phyloP scores from a whole-genome alignment of 441 rosid genomes.

The Daphne laureola region DNA sequence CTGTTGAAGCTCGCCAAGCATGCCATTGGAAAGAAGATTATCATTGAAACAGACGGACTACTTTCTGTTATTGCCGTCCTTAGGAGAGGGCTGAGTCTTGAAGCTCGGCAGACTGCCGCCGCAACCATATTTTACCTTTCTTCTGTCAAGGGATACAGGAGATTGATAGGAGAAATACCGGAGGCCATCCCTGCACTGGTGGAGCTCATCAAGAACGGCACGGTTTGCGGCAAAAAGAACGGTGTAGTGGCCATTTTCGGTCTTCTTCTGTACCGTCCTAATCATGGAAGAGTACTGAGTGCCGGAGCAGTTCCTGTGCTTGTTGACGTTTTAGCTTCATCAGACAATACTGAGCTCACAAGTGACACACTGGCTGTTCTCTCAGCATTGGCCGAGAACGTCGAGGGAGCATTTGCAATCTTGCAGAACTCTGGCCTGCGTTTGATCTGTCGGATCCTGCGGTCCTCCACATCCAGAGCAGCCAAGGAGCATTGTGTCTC shows the following conservation, averaged over 20 bases:
- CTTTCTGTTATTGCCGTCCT: slow-evolving; percentile 39
- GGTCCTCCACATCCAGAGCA: slow-evolving; percentile 23
- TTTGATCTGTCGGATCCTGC: slow-evolving; percentile 23
- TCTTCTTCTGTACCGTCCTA: slow-evolving; percentile 33
- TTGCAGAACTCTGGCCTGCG: slow-evolving; percentile 34
- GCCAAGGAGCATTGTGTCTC: slow-evolving; percentile 55
- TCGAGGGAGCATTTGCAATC: slow-evolving; percentile 41
- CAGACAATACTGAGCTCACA: slow-evolving; percentile 36
- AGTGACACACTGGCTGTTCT: slow-evolving; percentile 58
- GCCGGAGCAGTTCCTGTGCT: slow-evolving; percentile 47
- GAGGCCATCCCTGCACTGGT: slow-evolving; percentile 47
- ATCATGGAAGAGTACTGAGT: slow-evolving; percentile 38
- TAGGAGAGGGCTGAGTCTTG: slow-evolving; percentile 39
- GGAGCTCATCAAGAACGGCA: slow-evolving; percentile 44
- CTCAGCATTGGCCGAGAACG: slow-evolving; percentile 38
- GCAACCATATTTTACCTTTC: slow-evolving; percentile 71
- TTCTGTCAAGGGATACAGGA: slow-evolving; percentile 43
- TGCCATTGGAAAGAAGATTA: slow-evolving; percentile 37
- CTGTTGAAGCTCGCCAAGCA: slow-evolving; percentile 65
- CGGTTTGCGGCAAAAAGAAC: slow-evolving; percentile 50
- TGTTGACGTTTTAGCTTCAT: slow-evolving; percentile 27
- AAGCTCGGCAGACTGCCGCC: slow-evolving; percentile 58
- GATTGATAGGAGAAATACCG: slow-evolving; percentile 48
- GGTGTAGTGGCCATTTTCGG: slow-evolving; percentile 54
- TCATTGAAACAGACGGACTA: slow-evolving; percentile 50